These are phyloP conservation scores for Pythium aquatile DNA, from an alignment of 352 stramenopile species.

Conservation along the genomic window DNA sequence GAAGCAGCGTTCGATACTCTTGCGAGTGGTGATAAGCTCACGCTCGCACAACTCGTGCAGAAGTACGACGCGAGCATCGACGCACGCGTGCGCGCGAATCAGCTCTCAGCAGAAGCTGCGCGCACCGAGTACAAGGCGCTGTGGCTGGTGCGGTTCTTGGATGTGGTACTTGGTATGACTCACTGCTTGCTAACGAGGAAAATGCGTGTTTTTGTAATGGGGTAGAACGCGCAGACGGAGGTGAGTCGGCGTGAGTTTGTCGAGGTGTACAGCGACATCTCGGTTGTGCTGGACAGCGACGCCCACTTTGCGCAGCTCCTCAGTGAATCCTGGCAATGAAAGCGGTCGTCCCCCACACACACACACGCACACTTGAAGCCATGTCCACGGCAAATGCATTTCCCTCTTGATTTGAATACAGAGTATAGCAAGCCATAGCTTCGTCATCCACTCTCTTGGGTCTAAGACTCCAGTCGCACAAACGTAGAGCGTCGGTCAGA, in stretches of 20 bases:
- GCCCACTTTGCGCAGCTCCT: constrained; percentile 65
- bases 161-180: too few species aligned
- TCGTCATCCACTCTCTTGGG: neutral
- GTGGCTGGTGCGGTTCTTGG: constrained; percentile 35
- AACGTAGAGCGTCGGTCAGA: constrained; percentile 11
- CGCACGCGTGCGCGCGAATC: constrained; percentile 42
- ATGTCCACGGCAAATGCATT: neutral
- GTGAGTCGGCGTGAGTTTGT: constrained; percentile 58
- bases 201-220: too few species aligned
- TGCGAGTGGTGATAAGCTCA: constrained; percentile 34
- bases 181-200: too few species aligned
- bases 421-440: neutral
- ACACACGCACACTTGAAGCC: too few species aligned
- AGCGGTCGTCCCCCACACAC: too few species aligned
- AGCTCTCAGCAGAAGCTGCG: constrained; percentile 37
- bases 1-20: constrained; percentile 48
- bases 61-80: constrained; percentile 66
- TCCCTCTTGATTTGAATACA: neutral
- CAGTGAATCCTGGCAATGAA: constrained; percentile 65
- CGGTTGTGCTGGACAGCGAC: constrained; percentile 54
- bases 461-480: neutral
- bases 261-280: constrained; percentile 74
- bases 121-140: constrained; percentile 44
- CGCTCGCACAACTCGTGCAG: constrained; percentile 36
- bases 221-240: constrained; percentile 23